These are phyloP conservation scores for Trypanosoma caninum DNA, from an alignment of 208 protist species.

Conservation along the genomic window DNA sequence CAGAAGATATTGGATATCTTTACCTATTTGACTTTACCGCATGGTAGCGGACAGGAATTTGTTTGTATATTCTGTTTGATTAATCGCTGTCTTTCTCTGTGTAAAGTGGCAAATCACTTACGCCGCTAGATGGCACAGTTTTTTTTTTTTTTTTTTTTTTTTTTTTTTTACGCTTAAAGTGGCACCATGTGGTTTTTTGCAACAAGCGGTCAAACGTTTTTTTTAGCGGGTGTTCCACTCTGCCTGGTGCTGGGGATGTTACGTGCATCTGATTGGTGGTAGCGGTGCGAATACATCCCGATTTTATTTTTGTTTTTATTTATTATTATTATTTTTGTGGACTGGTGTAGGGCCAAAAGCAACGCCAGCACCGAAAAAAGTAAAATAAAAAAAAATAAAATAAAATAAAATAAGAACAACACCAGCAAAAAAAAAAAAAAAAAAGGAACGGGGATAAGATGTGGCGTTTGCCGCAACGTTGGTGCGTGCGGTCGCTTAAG, in stretches of 20 bases:
- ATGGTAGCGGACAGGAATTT: neutral
- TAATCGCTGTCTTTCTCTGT: no score
- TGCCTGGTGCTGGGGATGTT: constrained; percentile 15
- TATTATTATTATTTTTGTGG: no score
- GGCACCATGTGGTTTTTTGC: neutral
- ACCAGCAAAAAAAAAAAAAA: neutral
- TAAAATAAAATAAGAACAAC: no score
- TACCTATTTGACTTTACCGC: constrained; percentile 5
- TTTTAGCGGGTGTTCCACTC: constrained; percentile 1
- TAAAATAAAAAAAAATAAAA: no score
- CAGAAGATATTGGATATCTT: neutral
- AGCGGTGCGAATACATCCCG: constrained; percentile 1
- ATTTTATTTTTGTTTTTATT: no score
- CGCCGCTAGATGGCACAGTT: constrained; percentile 3
- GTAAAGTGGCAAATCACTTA: constrained; percentile 15
- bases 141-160: constrained; percentile 21
- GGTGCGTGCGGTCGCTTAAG: neutral
- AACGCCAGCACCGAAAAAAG: no score
- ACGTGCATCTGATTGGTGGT: constrained; percentile 14
- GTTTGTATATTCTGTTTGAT: neutral
- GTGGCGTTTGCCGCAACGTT: constrained; percentile 3
- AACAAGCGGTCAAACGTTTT: neutral
- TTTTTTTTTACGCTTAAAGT: neutral
- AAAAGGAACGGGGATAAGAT: neutral
- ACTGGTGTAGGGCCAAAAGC: no score